phyloP scores from a whole-genome alignment of 2,329 filamentous ascomycete species.

The Fusarium nanum region DNA sequence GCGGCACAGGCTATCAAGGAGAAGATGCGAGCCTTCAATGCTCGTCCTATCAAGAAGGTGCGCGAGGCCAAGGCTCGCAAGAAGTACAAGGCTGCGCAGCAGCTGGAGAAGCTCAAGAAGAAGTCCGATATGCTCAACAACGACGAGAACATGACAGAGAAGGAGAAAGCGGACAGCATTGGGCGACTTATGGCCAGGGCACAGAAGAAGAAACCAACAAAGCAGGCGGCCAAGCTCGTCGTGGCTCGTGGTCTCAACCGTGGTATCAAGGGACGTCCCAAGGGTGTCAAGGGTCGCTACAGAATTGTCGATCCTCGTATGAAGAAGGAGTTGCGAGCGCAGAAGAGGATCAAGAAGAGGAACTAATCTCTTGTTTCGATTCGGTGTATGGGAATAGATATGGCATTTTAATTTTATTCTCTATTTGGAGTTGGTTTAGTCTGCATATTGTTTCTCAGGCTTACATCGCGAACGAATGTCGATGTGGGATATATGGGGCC shows the following conservation, averaged over 20 bases:
- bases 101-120: slow-evolving; percentile 94
- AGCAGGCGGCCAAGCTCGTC: slow-evolving; percentile 84
- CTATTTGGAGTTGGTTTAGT: slow-evolving; percentile 14
- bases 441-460: slow-evolving; percentile 29
- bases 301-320: slow-evolving; percentile 95
- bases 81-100: slow-evolving; percentile 93
- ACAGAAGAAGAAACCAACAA: slow-evolving; percentile 85
- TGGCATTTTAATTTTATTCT: slow-evolving; percentile 27
- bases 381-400: slow-evolving; percentile 23
- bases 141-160: slow-evolving; percentile 93
- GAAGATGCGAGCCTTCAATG: slow-evolving; percentile 91
- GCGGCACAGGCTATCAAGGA: slow-evolving; percentile 93
- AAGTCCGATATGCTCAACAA: slow-evolving; percentile 92
- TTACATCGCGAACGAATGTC: slow-evolving; percentile 63
- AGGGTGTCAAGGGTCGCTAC: slow-evolving; percentile 94
- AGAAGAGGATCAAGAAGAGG: slow-evolving; percentile 86
- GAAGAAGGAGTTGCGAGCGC: slow-evolving; percentile 94
- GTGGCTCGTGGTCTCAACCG: slow-evolving; percentile 87
- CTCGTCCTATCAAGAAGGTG: slow-evolving; percentile 98
- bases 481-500: slow-evolving; percentile 74
- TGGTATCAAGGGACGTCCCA: slow-evolving; percentile 86
- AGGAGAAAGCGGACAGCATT: slow-evolving; percentile 92
- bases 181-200: slow-evolving; percentile 83
- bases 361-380: slow-evolving; percentile 49
- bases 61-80: slow-evolving; percentile 95